Evolutionary conservation across 495 filamentous ascomycete species (phyloP).

Genomic region (Penicillium argentinense): DNA sequence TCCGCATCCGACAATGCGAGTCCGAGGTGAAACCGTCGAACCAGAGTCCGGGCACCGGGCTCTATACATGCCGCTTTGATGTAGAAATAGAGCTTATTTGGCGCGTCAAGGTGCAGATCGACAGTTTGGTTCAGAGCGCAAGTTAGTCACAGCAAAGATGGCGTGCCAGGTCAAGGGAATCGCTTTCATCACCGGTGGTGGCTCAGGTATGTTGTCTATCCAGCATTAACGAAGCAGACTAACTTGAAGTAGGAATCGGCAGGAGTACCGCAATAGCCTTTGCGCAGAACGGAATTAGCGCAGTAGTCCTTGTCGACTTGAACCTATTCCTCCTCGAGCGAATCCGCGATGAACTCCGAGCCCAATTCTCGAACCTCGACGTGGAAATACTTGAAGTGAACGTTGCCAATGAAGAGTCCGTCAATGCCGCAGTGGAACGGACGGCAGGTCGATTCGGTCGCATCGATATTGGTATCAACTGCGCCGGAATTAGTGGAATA

Average conservation of each 20-base stretch:
- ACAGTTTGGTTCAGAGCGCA: neutral
- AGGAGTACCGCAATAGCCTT: conserved; percentile 21
- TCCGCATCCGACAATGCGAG: neutral
- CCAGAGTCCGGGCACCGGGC: neutral
- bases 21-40: too few relatives aligned
- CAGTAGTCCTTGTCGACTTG: conserved; percentile 24
- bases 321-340: conserved; percentile 15
- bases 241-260: conserved; percentile 24
- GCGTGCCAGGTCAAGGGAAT: conserved; percentile 19
- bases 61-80: neutral
- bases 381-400: conserved; percentile 16
- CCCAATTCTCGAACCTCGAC: conserved; percentile 8
- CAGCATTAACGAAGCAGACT: neutral
- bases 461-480: conserved; percentile 55
- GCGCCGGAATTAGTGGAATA: conserved; percentile 35
- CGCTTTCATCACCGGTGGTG: conserved; percentile 27
- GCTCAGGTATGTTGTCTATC: conserved; percentile 14
- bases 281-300: conserved; percentile 21
- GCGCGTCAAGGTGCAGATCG: neutral
- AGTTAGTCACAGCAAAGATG: conserved; percentile 6
- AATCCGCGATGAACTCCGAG: conserved; percentile 10
- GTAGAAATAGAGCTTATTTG: neutral
- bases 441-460: conserved; percentile 32
- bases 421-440: conserved; percentile 15
- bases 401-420: conserved; percentile 23